These are phyloP conservation scores for Perkinsus marinus DNA, from an alignment of 169 alveolate genomes.

Conservation along the genomic window DNA sequence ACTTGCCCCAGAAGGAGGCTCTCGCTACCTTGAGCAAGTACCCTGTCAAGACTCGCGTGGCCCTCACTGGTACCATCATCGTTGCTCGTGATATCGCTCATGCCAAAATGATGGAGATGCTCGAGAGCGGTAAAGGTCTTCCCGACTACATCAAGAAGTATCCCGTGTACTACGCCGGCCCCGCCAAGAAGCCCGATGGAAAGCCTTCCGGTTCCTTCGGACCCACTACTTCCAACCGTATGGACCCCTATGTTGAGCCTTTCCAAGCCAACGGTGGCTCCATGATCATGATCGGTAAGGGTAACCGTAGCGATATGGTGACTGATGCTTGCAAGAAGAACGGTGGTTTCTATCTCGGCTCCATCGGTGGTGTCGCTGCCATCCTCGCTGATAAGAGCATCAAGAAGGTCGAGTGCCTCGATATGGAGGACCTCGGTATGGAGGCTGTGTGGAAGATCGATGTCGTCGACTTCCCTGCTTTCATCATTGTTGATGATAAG, in stretches of 20 bases:
- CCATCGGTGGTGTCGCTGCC: conserved; percentile 76
- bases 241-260: conserved; percentile 61
- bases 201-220: conserved; percentile 69
- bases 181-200: conserved; percentile 68
- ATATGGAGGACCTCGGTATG: conserved; percentile 49
- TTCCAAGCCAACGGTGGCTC: conserved; percentile 58
- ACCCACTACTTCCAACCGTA: conserved; percentile 76
- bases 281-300: conserved; percentile 61
- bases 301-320: conserved; percentile 50
- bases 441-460: conserved; percentile 66
- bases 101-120: conserved; percentile 47
- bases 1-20: conserved; percentile 53
- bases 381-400: conserved; percentile 55
- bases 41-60: conserved; percentile 55
- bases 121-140: conserved; percentile 39
- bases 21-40: conserved; percentile 17
- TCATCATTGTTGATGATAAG: conserved; percentile 61
- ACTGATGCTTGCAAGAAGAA: conserved; percentile 57
- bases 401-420: conserved; percentile 51
- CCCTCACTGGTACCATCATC: conserved; percentile 43
- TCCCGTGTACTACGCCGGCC: conserved; percentile 73
- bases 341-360: conserved; percentile 65
- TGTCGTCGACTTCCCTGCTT: conserved; percentile 73
- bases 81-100: conserved; percentile 80
- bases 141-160: conserved; percentile 59